Evolutionary conservation across 1,139 yeast species (phyloP), one percentile per base, ranked within the genome.

Genomic region (Taphrina flavorubra): DNA sequence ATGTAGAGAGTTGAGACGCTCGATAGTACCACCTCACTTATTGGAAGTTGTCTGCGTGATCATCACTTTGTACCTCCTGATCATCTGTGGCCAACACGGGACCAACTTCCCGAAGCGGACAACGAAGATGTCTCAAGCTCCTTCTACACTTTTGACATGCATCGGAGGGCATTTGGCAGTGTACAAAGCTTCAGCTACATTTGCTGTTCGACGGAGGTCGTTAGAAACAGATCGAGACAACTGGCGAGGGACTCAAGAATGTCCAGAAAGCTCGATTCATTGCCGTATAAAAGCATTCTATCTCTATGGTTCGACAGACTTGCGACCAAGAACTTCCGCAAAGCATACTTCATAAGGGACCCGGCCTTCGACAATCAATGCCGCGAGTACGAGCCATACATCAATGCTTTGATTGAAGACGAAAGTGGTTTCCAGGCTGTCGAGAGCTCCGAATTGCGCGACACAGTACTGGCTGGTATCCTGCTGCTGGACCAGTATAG

Each of bases 401-500:
- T 60, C 57, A 16, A 36, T 20, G 46, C 44, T 31, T 47, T 60
- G 47, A 39, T 47, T 25, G 47, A 44, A 6, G 47, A 34, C 13
- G 49, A 60, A 11, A 47, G 13, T 6, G 34, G 7, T 4, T 16
- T 34, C 7, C 34, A 44, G 20, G 37, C 36, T n/a, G 20, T 49
- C n/a, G 51, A 16, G 10, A 31, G 44, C 36, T 7, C 40, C 6
- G 46, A 46, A 5, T 37, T 18, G 25, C 18, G 51, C 16, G 65
- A 60, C 34, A 49, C 34, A 1, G 39, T 47, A 2, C 16, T 60
- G 13, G 42, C 56, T 31, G 20, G 51, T 18, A 60, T 60, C 57
- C 16, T 60, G 7, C 31, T 60, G 57, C 65, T 60, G 10, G 56
- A 47, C 25, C 65, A 60, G 49, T 60, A 47, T 40, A 47, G 55